Evolutionary conservation across 495 filamentous ascomycete genomes (phyloP).

Genomic region (Letharia lupina): DNA sequence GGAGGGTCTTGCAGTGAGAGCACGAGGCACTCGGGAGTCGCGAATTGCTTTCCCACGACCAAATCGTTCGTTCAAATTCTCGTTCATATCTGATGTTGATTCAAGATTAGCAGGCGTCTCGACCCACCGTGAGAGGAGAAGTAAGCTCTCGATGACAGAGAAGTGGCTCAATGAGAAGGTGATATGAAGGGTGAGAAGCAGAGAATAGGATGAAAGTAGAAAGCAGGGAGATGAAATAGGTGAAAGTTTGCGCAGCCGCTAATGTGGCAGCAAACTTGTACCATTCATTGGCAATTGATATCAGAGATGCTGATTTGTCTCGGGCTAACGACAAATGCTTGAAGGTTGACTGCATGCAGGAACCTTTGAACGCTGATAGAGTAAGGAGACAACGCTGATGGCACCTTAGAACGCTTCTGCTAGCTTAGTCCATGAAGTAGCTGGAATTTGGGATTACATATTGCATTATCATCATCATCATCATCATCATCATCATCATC

Average conservation of each 20-base stretch:
- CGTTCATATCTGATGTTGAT: slow-evolving; percentile 16
- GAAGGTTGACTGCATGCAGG: no score
- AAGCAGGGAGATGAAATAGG: neutral
- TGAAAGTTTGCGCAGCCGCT: neutral
- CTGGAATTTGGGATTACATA: no score
- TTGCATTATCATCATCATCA: neutral
- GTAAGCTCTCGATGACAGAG: neutral
- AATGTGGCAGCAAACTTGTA: no score
- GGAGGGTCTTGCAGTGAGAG: neutral
- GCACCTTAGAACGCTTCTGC: no score
- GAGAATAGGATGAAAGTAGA: neutral
- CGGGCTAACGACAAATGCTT: no score
- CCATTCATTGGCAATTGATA: no score
- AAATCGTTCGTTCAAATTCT: slow-evolving; percentile 16
- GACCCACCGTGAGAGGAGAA: neutral
- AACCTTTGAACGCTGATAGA: no score
- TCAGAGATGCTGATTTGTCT: neutral
- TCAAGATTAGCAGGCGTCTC: neutral
- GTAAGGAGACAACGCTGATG: no score
- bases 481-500: neutral
- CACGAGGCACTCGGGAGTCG: neutral
- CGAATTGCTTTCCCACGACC: slow-evolving; percentile 15
- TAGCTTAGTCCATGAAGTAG: no score
- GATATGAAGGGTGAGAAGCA: neutral
- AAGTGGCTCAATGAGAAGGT: neutral